phyloP scores from a whole-genome alignment of 2,329 filamentous ascomycete species.

The Beauveria bassiana region DNA sequence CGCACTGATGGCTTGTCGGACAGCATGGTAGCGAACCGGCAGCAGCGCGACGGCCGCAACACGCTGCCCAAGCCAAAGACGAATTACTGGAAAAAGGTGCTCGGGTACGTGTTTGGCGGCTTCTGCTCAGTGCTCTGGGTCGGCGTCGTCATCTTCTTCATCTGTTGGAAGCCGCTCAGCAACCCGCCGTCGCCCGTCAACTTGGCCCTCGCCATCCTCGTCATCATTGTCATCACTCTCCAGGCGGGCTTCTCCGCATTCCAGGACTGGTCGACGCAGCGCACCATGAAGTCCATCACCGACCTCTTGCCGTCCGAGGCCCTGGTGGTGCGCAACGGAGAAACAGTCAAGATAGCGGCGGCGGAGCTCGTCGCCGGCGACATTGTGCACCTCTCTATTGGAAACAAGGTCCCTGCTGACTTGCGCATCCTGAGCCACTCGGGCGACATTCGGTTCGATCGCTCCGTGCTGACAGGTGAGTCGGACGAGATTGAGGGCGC shows the following conservation, averaged over 20 bases:
- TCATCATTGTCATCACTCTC: constrained; percentile 39
- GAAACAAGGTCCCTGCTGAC: constrained; percentile 42
- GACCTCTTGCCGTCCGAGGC: constrained; percentile 37
- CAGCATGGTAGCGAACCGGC: constrained; percentile 23
- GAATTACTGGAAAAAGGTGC: constrained; percentile 34
- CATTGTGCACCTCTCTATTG: constrained; percentile 36
- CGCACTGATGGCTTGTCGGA: constrained; percentile 27
- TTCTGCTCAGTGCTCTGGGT: constrained; percentile 41
- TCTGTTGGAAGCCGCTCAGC: constrained; percentile 40
- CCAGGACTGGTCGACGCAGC: constrained; percentile 39
- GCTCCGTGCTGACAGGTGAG: constrained; percentile 34
- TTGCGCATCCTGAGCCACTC: constrained; percentile 34
- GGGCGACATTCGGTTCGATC: constrained; percentile 35
- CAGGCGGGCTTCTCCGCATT: constrained; percentile 39
- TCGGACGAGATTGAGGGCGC: constrained; percentile 33
- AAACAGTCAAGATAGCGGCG: constrained; percentile 31
- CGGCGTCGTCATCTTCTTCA: constrained; percentile 39
- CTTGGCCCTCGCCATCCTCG: constrained; percentile 36
- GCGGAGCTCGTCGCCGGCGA: constrained; percentile 38
- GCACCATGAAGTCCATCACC: constrained; percentile 39
- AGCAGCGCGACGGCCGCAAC: constrained; percentile 34
- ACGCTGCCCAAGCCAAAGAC: constrained; percentile 32
- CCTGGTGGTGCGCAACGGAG: constrained; percentile 36
- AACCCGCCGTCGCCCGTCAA: constrained; percentile 35
- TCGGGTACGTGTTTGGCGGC: constrained; percentile 37